Percentiles rank a stretch among this genome's conserved stretches.
These are phyloP conservation scores for Thamnidium elegans DNA, from an alignment of 192 early-diverging fungal species.

Conservation along the genomic window DNA sequence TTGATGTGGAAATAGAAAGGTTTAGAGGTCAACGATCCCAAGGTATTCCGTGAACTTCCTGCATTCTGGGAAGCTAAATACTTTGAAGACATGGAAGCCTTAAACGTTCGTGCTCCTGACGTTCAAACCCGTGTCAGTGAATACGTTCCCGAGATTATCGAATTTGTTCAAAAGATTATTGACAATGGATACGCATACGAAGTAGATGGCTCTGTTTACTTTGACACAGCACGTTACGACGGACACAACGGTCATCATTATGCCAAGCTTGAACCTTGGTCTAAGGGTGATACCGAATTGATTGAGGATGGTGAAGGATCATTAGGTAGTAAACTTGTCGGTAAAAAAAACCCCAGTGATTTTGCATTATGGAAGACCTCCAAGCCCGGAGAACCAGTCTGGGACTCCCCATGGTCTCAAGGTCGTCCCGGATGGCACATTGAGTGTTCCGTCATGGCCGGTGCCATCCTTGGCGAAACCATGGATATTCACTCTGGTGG, in stretches of 20 bases:
- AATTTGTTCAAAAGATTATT: conserved; percentile 89
- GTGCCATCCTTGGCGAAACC: conserved; percentile 79
- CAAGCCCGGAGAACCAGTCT: conserved; percentile 91
- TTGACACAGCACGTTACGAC: conserved; percentile 85
- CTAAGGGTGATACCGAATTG: conserved; percentile 74
- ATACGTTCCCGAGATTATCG: conserved; percentile 92
- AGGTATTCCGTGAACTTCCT: conserved; percentile 88
- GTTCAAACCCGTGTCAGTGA: conserved; percentile 93
- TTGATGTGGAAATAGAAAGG: conserved; percentile 37
- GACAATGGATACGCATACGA: conserved; percentile 95
- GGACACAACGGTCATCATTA: conserved; percentile 83
- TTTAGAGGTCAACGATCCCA: conserved; percentile 77
- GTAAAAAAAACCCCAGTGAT: conserved; percentile 74
- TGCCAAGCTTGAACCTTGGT: conserved; percentile 91
- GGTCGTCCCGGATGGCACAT: conserved; percentile 99
- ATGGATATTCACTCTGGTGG: conserved; percentile 97
- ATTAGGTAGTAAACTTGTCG: conserved; percentile 60
- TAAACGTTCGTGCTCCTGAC: conserved; percentile 84
- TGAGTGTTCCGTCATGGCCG: conserved; percentile 99
- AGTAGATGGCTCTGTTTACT: conserved; percentile 89
- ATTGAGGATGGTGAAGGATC: conserved; percentile 92
- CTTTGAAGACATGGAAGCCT: conserved; percentile 88
- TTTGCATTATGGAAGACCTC: conserved; percentile 97
- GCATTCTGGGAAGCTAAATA: conserved; percentile 93
- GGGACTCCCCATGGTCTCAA: conserved; percentile 89